Evolutionary conservation across 805 yeast genomes (phyloP), one percentile per base, ranked within the genome.

Genomic region (Cephaloascus albidus): DNA sequence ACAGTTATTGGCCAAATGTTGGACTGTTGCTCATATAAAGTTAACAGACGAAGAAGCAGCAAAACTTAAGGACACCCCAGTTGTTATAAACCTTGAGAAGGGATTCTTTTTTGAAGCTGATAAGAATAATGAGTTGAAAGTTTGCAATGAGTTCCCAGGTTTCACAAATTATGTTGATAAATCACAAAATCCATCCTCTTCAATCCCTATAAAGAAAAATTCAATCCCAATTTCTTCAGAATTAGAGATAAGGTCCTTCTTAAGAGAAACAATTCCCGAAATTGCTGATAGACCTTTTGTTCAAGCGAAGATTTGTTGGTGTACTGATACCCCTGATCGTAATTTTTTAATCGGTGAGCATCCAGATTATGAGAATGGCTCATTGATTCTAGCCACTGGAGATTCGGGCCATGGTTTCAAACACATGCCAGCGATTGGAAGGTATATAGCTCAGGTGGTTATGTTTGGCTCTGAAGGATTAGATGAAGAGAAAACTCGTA

Each of bases 391-490:
- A 16, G 63, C 57, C 12, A 55, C 66, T 27, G 67, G 67, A 35
- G 67, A 60, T 36, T 51, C 36, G 60, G 59, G 34, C 46, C 54
- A 57, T 35, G 63, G 64, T 0, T 61, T 58, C 52, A 61, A 58
- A 47, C 51, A 51, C 42, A 55, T 61, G 62, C 66, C 67, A 4
- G 47, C 46, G 17, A 47, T 60, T 26, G 66, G 65, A 26, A 48
- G 55, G 20, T 58, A 53, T 36, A 58, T 59, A 40, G 71, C 76
- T 41, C 74, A 72, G 46, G 73, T 75, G 23, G 77, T 64, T 32
- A 72, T 58, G 17, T 43, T 56, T 10, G 68, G 68, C 2, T 54
- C 48, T n/a, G 38, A 33, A 1, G 47, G 53, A 1, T 38, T 63
- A 4, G 57, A 47, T 3, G 51, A 52, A 31, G 49, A 44, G 32